phyloP scores from a whole-genome alignment of 2,329 filamentous ascomycete genomes.

The Sclerotinia sclerotiorum region DNA sequence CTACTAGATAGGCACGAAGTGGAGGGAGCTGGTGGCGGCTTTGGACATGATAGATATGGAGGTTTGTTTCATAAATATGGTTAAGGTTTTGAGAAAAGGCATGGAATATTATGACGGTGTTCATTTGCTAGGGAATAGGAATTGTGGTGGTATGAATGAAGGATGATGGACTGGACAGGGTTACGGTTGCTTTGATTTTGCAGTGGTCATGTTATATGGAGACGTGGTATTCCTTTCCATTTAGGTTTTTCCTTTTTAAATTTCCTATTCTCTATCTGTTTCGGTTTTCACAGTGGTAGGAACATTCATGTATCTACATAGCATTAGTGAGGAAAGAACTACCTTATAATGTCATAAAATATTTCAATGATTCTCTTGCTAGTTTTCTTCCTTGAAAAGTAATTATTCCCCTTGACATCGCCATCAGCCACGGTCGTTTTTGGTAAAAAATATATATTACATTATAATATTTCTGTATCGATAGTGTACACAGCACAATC shows the following conservation, averaged over 20 bases:
- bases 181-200: too few relatives aligned
- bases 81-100: background rate
- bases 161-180: too few relatives aligned
- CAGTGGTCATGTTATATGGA: too few relatives aligned
- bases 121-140: too few relatives aligned
- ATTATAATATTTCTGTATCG: background rate
- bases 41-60: background rate
- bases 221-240: background rate
- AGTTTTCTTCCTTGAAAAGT: background rate
- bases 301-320: background rate
- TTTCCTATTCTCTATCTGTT: background rate
- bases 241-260: background rate
- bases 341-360: background rate
- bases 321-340: background rate
- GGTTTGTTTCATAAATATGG: background rate
- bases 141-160: too few relatives aligned
- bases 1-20: background rate
- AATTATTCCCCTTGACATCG: too few relatives aligned
- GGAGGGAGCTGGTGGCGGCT: too few relatives aligned
- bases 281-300: background rate
- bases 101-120: background rate
- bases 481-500: background rate
- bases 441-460: background rate
- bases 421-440: background rate
- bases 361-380: background rate